Conservation (phyloP, 129 eudicot genomes). For the Flaveria ramosissima region DNA sequence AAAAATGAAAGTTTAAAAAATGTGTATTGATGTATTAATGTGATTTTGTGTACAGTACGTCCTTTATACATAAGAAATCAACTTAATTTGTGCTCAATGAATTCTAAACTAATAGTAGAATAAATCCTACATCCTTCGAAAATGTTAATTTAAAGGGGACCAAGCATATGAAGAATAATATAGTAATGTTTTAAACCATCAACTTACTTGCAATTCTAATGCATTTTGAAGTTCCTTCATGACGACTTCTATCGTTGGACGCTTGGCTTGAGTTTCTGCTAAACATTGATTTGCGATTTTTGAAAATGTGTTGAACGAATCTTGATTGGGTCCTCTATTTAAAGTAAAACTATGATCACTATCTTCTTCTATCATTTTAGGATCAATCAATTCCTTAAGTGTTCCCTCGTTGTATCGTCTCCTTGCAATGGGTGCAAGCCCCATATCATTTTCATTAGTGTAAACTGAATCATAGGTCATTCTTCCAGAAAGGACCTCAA, state of each 20-base stretch:
- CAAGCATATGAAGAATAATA: background rate
- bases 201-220: slow-evolving; percentile 1
- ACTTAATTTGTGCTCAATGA: background rate
- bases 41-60: too few relatives aligned
- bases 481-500: background rate
- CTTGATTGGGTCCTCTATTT: background rate
- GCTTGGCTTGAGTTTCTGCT: slow-evolving; percentile 6
- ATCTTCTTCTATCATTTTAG: background rate
- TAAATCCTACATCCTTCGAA: too few relatives aligned
- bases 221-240: background rate
- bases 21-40: too few relatives aligned
- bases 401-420: background rate
- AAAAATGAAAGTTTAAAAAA: too few relatives aligned
- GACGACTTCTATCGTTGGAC: background rate
- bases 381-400: background rate
- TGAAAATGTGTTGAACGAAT: background rate
- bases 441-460: background rate
- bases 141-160: background rate
- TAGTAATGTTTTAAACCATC: background rate
- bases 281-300: background rate
- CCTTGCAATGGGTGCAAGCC: slow-evolving; percentile 1
- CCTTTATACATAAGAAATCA: background rate
- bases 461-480: background rate
- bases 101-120: background rate
- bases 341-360: background rate